phyloP scores from a whole-genome alignment of 495 filamentous ascomycete species.

The Cryomyces minteri region DNA sequence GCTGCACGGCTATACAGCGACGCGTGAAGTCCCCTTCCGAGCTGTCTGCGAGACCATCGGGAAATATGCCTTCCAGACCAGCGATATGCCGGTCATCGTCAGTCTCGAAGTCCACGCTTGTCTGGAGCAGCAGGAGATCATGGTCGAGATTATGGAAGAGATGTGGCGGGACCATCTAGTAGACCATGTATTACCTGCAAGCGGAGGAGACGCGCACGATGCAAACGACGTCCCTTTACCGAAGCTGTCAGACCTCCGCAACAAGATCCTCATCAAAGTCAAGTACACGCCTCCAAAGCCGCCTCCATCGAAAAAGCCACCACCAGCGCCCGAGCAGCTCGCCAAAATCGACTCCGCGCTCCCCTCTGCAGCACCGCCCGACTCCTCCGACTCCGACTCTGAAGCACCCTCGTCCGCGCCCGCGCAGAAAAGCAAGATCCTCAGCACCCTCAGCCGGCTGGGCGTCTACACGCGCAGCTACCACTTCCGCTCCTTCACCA shows the following conservation, averaged over 20 bases:
- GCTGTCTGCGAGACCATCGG: conserved; percentile 65
- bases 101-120: conserved; percentile 78
- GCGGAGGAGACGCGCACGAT: conserved; percentile 12
- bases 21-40: conserved; percentile 69
- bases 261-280: conserved; percentile 82
- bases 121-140: conserved; percentile 60
- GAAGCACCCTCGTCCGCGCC: conserved; percentile 9
- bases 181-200: conserved; percentile 21
- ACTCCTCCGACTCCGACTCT: conserved; percentile 1
- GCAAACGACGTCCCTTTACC: conserved; percentile 40
- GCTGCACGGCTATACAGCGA: conserved; percentile 78
- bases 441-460: conserved; percentile 50
- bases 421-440: conserved; percentile 47
- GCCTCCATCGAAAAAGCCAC: conserved; percentile 9
- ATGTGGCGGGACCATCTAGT: conserved; percentile 56
- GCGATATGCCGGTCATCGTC: conserved; percentile 67
- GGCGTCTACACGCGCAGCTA: conserved; percentile 72
- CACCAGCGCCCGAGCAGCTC: conserved; percentile 11
- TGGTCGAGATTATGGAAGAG: conserved; percentile 77
- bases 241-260: conserved; percentile 39
- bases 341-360: conserved; percentile 1
- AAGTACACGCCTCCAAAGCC: conserved; percentile 41
- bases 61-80: conserved; percentile 56
- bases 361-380: neutral
- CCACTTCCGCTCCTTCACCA: conserved; percentile 51